phyloP scores from a whole-genome alignment of 148 eudicot species.

The Chenopodium quinoa region DNA sequence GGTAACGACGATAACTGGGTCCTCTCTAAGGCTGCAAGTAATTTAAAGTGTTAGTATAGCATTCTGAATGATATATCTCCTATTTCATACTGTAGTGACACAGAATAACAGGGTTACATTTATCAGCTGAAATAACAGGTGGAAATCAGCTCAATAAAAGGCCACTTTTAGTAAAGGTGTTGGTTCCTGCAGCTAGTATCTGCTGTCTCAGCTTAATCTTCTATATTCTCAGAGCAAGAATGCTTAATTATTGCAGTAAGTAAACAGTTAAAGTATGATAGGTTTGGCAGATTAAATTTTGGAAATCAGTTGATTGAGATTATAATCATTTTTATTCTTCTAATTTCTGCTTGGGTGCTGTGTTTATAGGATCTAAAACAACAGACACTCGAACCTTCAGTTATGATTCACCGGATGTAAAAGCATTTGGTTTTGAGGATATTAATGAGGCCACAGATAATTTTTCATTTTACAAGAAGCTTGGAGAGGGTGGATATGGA shows the following conservation, averaged over 20 bases:
- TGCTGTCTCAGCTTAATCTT: slow-evolving; percentile 14
- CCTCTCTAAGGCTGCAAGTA: slow-evolving; percentile 43
- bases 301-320: not conserved
- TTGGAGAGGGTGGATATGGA: slow-evolving; percentile 52
- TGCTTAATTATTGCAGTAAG: slow-evolving; percentile 24
- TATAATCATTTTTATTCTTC: not conserved
- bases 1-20: slow-evolving; percentile 40
- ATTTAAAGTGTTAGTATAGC: not conserved
- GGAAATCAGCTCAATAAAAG: slow-evolving; percentile 4
- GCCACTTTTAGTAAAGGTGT: slow-evolving; percentile 17
- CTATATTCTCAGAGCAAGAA: slow-evolving; percentile 13
- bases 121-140: slow-evolving; percentile 26
- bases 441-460: slow-evolving; percentile 34
- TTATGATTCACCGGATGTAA: slow-evolving; percentile 21
- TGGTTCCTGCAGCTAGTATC: slow-evolving; percentile 18
- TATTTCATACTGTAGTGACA: not conserved
- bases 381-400: not conserved
- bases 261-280: not conserved
- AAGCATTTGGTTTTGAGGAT: slow-evolving; percentile 28
- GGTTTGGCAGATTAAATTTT: not conserved
- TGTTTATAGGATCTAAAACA: not conserved
- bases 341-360: not conserved
- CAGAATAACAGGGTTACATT: not conserved
- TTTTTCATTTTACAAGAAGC: slow-evolving; percentile 34
- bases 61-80: not conserved